Conservation (phyloP, 768 basidiomycete genomes). For the Fibroporia radiculosa region DNA sequence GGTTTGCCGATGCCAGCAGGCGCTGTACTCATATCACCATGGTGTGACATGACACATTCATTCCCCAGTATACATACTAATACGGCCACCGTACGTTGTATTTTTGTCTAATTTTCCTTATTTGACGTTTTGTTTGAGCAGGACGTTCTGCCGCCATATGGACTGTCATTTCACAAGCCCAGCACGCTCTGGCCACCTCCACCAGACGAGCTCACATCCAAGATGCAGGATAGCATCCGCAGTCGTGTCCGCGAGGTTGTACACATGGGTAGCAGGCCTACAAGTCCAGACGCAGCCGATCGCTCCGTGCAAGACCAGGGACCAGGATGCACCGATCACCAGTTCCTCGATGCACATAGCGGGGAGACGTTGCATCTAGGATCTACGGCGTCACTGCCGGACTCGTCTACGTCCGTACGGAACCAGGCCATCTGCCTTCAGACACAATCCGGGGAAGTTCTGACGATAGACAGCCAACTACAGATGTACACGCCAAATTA, state of each 20-base stretch:
- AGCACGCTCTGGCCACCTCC: constrained; percentile 75
- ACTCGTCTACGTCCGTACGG: constrained; percentile 24
- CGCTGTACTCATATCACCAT: constrained; percentile 85
- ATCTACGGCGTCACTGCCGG: constrained; percentile 35
- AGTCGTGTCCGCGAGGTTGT: constrained; percentile 54
- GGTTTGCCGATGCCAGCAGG: constrained; percentile 81
- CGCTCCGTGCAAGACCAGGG: not conserved
- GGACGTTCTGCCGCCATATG: constrained; percentile 78
- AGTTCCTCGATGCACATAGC: constrained; percentile 16
- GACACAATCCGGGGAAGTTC: constrained; percentile 40
- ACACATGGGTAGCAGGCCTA: constrained; percentile 8
- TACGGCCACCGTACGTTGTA: constrained; percentile 60
- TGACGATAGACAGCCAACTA: constrained; percentile 60
- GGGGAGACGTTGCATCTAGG: constrained; percentile 38
- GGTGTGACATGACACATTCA: constrained; percentile 91
- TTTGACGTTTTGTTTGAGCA: constrained; percentile 19
- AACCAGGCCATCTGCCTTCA: constrained; percentile 39
- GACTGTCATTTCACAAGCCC: constrained; percentile 72
- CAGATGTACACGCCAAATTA: constrained; percentile 85
- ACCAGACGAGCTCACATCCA: constrained; percentile 49
- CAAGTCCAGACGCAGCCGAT: not conserved
- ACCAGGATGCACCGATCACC: constrained; percentile 4
- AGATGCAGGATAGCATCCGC: constrained; percentile 52
- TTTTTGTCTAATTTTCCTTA: not conserved
- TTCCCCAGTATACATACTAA: constrained; percentile 86